These are phyloP conservation scores for Mortierella alpina DNA, from an alignment of 192 early-diverging fungal genomes.

Conservation along the genomic window DNA sequence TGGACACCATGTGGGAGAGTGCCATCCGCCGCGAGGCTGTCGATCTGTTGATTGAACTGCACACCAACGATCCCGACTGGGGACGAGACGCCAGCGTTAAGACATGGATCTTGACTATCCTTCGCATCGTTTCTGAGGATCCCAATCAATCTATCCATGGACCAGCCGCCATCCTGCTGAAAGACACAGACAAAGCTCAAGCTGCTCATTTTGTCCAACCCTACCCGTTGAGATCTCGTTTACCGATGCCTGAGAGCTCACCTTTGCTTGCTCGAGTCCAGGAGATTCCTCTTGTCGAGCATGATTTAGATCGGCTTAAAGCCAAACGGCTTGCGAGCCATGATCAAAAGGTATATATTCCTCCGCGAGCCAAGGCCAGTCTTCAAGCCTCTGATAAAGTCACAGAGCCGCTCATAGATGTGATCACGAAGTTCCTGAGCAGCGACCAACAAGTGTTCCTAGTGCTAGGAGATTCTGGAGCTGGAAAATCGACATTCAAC, in stretches of 20 bases:
- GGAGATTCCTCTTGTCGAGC: too few species aligned
- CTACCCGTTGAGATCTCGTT: too few species aligned
- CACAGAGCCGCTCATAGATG: neutral
- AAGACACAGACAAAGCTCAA: too few species aligned
- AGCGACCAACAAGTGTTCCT: too few species aligned
- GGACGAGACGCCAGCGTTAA: too few species aligned
- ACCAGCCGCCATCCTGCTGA: too few species aligned
- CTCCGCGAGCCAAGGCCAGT: neutral
- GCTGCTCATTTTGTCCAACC: too few species aligned
- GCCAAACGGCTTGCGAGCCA: neutral
- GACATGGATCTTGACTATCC: too few species aligned
- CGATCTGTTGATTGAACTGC: neutral
- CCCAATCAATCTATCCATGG: too few species aligned
- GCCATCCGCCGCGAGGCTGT: neutral
- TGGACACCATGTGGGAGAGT: neutral
- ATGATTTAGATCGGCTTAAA: neutral
- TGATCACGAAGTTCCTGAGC: neutral
- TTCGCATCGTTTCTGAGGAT: too few species aligned
- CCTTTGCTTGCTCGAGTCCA: too few species aligned
- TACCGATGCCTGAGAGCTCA: too few species aligned
- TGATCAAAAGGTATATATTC: neutral
- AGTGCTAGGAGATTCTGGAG: conserved; percentile 13
- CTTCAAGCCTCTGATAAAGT: neutral
- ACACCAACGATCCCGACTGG: neutral
- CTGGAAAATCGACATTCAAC: conserved; percentile 10